These are phyloP conservation scores for Backusella sp. DNA, from an alignment of 192 early-diverging fungal genomes.

Conservation along the genomic window DNA sequence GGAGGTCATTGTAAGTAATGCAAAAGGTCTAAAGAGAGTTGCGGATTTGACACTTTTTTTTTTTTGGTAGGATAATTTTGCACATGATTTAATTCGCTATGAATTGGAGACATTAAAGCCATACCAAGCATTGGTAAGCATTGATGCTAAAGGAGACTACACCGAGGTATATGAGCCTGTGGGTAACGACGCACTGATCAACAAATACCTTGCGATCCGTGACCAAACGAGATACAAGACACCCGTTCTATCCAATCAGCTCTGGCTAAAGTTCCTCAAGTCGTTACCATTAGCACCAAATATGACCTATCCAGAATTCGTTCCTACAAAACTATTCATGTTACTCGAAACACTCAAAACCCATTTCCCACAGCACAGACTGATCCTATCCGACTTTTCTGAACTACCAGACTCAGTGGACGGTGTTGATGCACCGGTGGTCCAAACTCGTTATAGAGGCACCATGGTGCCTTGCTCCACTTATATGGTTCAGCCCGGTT, in stretches of 20 bases:
- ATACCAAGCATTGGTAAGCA: constrained; percentile 78
- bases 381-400: constrained; percentile 91
- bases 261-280: constrained; percentile 39
- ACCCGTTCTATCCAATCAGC: constrained; percentile 53
- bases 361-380: constrained; percentile 83
- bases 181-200: constrained; percentile 71
- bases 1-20: constrained; percentile 85
- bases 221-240: constrained; percentile 59
- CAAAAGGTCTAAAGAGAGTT: not conserved
- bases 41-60: not conserved
- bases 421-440: constrained; percentile 87
- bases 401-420: constrained; percentile 78
- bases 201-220: constrained; percentile 64
- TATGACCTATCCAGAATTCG: constrained; percentile 81
- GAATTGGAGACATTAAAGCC: constrained; percentile 70
- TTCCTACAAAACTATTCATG: constrained; percentile 81
- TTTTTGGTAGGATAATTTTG: constrained; percentile 82
- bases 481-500: constrained; percentile 96
- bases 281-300: constrained; percentile 83
- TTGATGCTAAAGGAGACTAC: constrained; percentile 81
- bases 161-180: constrained; percentile 83
- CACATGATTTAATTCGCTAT: constrained; percentile 94
- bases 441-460: constrained; percentile 88
- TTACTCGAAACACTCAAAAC: constrained; percentile 74
- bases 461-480: constrained; percentile 94